Base-by-base conservation (phyloP, 768 basidiomycete genomes). In the Suillus lakei region DNA sequence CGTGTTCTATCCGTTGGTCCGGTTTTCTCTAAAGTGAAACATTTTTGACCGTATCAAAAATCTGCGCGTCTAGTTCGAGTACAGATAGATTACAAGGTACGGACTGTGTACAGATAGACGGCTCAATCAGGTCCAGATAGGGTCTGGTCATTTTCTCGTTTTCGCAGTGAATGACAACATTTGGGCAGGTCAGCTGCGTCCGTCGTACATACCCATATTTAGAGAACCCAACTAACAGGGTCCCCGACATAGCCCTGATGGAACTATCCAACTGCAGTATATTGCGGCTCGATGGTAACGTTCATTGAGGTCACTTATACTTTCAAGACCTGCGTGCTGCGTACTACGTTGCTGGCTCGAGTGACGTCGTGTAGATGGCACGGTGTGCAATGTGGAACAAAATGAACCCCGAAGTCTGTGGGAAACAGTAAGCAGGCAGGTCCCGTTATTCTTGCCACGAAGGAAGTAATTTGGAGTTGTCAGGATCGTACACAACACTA, bases 381-480 rank as follows among this genome's bases (percentile, higher is more conserved):
- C 87, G 83, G 77, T 75, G 13, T 81, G 86, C 68, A 86, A 88
- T 70, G 85, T 86, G n/a, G n/a, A 28, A 84, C 84, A 88, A 88
- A 71, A 73, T 79, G 38, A 85, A 88, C 69, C 81, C 85, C 13
- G 67, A 75, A 32, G 87, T 81, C 67, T 71, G 74, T 34, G 84
- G 85, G 18, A 75, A 83, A 70, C 87, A 87, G 85, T 87, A 64
- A 66, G 51, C 30, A 21, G 30, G 51, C 18, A 30, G 13, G 13
- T 13, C 26, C 21, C 26, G 16, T 18, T 30, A 78, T 69, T 23
- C 26, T 46, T 46, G n/a, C 41, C 12, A 48, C 10, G 39, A 23
- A 44, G 44, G 23, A 13, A 23, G 60, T 16, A 4, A 61, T 21
- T 26, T 6, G 23, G 36, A 26, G 21, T 32, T 41, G 44, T 21